phyloP scores from a whole-genome alignment of 192 early-diverging fungal genomes.

The Dissophora ornata region DNA sequence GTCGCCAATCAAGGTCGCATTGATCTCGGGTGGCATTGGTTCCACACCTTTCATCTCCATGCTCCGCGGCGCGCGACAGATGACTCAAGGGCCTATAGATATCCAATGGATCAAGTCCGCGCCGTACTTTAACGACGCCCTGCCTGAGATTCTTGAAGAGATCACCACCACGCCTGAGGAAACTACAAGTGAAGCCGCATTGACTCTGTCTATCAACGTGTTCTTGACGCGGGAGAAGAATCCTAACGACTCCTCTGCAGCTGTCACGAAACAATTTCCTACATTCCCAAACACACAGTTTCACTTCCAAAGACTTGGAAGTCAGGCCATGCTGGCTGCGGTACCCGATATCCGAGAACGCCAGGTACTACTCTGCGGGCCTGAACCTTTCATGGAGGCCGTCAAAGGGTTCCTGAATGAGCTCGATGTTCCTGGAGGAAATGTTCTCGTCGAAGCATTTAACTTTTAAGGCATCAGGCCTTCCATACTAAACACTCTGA shows the following conservation, averaged over 20 bases:
- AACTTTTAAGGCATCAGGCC: slow-evolving; percentile 19
- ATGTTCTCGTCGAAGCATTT: slow-evolving; percentile 24
- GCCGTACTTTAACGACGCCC: slow-evolving; percentile 5
- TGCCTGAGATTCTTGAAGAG: slow-evolving; percentile 20
- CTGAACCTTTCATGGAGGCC: slow-evolving; percentile 45
- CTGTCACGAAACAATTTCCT: neutral
- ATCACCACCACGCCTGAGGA: neutral
- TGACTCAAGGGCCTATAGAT: neutral
- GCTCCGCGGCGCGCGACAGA: slow-evolving; percentile 26
- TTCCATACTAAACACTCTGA: too few relatives aligned
- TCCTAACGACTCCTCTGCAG: too few relatives aligned
- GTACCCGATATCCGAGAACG: slow-evolving; percentile 22
- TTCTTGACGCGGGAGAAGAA: slow-evolving; percentile 20
- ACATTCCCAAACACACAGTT: neutral
- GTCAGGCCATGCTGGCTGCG: neutral
- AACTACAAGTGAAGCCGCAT: neutral
- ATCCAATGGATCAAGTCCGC: slow-evolving; percentile 39
- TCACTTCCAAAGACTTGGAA: slow-evolving; percentile 3
- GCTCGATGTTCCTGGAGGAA: slow-evolving; percentile 6
- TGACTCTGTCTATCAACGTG: neutral
- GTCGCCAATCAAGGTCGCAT: neutral
- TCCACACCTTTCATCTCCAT: slow-evolving; percentile 46
- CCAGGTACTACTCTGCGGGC: slow-evolving; percentile 33
- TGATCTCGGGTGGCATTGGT: slow-evolving; percentile 47
- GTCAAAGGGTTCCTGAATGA: slow-evolving; percentile 2